Conservation (phyloP, 495 filamentous ascomycete species). For the Neurospora hispaniola region DNA sequence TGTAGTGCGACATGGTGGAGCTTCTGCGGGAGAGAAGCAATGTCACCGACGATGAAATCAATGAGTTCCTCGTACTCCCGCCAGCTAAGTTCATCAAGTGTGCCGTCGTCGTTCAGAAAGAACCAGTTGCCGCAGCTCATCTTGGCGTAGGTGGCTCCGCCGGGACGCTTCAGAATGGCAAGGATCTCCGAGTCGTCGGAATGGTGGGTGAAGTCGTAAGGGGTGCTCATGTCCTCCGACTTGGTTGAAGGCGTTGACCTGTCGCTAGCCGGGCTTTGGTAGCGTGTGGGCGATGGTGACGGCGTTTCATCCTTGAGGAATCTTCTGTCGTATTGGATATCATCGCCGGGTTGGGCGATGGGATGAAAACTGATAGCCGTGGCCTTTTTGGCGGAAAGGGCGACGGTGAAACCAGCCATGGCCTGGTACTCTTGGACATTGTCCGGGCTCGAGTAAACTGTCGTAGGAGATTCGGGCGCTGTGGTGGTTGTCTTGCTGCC, state of each 20-base stretch:
- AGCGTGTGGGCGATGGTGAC: rapidly evolving
- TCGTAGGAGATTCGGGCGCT: background rate
- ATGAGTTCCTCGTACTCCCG: rapidly evolving
- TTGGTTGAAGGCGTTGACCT: rapidly evolving
- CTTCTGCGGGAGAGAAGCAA: background rate
- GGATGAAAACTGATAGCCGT: rapidly evolving
- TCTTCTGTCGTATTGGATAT: background rate
- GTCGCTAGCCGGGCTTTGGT: background rate
- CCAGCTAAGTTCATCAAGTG: background rate
- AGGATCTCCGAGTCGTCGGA: rapidly evolving
- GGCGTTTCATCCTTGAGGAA: background rate
- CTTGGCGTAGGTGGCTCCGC: background rate
- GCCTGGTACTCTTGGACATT: background rate
- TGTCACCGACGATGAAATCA: background rate
- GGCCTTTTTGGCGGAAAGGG: background rate
- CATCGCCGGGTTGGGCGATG: background rate
- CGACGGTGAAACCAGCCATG: background rate
- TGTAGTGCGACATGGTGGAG: background rate
- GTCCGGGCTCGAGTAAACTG: rapidly evolving
- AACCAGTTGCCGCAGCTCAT: background rate
- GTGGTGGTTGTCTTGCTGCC: background rate
- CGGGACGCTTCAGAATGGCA: background rate
- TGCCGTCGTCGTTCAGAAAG: background rate
- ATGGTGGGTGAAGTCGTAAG: background rate
- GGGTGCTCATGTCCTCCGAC: rapidly evolving